Evolutionary conservation across 176 grass and related monocot genomes (phyloP), one percentile per base, ranked within the genome.

Genomic region (Avena atlantica): DNA sequence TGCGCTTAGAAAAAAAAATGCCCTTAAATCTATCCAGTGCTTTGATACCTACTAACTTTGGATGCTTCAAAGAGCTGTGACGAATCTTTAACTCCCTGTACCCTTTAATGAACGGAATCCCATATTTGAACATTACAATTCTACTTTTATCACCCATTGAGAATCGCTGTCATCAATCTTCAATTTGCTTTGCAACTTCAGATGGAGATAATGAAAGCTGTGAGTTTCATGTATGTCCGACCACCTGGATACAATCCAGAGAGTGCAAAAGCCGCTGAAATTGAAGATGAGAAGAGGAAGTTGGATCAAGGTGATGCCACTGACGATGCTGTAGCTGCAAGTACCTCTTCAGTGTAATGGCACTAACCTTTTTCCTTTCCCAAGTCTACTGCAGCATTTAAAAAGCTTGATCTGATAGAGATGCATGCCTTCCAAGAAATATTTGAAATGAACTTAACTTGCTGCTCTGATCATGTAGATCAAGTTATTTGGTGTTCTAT

Each of bases 171-270:
- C 25, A 83, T 51, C 8, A 40, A 72, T 80, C 17, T 82, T 20
- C 34, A 56, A 40, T 89, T 85, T 78, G 12, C 79, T 70, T 92
- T 76, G 14, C 74, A 82, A 87, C 74, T 91, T 77, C 86, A 96
- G 92, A 80, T 96, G 85, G 97, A 99, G 87, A 82, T 93, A 88
- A 96, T 99, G 94, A 96, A 99, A 93, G 90, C 94, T 61, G 92
- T 99, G 68, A 99, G 97, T 89, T 99, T 99, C 81, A 99, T 99
- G 94, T 99, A 99, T 4, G 91, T 99, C 10, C 88, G 92, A 5
- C 97, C 97, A 76, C 97, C 97, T 49, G 97, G 97, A 55, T 99
- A 94, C 80, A 96, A 99, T 69, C 75, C 91, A 47, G 97, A 99
- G 86, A 94, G 97, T 82, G 97, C 97, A 87, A 99, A 99, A 93